A percentile compares a stretch with the other conserved stretches of the same genome.
Evolutionary conservation across 768 basidiomycete species (phyloP).

Genomic region (Tylopilus balloui): DNA sequence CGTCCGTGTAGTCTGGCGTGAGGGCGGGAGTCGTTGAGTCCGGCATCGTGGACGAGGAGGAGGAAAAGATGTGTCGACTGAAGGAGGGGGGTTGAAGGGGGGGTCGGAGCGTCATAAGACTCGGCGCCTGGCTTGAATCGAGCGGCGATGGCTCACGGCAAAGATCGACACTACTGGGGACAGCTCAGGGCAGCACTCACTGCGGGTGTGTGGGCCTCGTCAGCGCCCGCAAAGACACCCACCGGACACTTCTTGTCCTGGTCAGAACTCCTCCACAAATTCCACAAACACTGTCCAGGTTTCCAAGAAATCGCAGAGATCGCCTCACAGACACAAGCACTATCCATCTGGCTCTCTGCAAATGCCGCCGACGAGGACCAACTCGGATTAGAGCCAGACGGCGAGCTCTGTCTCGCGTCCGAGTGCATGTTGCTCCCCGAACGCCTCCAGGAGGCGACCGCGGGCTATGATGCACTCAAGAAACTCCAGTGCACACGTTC

Average conservation of each 20-base stretch:
- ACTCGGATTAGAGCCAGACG: conserved; percentile 43
- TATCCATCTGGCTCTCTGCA: conserved; percentile 53
- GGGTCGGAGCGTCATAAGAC: conserved; percentile 11
- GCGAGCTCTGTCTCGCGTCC: conserved; percentile 34
- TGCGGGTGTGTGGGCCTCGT: conserved; percentile 67
- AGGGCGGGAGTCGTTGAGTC: conserved; percentile 47
- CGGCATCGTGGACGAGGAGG: conserved; percentile 22
- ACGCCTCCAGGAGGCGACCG: conserved; percentile 51
- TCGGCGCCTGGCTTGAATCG: neutral
- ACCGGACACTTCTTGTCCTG: conserved; percentile 56
- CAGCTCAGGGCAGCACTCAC: conserved; percentile 70
- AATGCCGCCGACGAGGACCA: conserved; percentile 52
- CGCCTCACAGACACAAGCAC: conserved; percentile 60
- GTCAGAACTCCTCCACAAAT: conserved; percentile 79
- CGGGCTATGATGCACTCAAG: conserved; percentile 52
- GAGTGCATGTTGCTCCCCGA: conserved; percentile 59
- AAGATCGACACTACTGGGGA: conserved; percentile 74
- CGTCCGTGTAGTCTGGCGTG: conserved; percentile 60
- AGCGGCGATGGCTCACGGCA: conserved; percentile 41
- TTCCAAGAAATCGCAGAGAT: conserved; percentile 59
- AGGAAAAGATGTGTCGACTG: conserved; percentile 9
- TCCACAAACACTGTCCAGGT: conserved; percentile 76
- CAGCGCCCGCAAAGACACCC: conserved; percentile 55
- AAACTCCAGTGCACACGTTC: conserved; percentile 45
- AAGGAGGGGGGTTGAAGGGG: conserved; percentile 7